A percentile compares a stretch with the other conserved stretches of the same genome.
Conservation (phyloP, 192 early-diverging fungal species). For the Coemansia sp. region DNA sequence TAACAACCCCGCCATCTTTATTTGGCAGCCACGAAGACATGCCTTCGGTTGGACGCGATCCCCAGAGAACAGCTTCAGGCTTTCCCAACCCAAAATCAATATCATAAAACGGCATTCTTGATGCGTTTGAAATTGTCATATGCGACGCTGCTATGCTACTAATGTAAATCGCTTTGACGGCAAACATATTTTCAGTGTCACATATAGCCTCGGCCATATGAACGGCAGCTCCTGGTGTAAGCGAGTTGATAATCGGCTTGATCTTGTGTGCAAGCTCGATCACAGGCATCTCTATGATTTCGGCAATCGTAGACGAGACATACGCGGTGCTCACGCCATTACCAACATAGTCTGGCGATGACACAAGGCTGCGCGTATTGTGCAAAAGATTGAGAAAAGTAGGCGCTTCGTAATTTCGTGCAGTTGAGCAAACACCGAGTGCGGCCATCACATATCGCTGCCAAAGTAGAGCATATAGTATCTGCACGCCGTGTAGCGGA, state of each 20-base stretch:
- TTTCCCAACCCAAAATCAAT: conserved; percentile 28
- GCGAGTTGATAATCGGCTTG: conserved; percentile 15
- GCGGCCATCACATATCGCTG: conserved; percentile 16
- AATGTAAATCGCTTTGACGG: conserved; percentile 10
- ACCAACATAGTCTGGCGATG: conserved; percentile 28
- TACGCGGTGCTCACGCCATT: conserved; percentile 25
- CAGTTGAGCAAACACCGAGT: conserved; percentile 1
- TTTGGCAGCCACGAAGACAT: conserved; percentile 24
- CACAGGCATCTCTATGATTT: conserved; percentile 10
- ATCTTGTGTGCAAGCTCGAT: conserved; percentile 21
- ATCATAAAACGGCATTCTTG: conserved; percentile 21
- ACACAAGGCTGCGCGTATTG: conserved; percentile 13
- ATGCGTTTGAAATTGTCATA: conserved; percentile 29
- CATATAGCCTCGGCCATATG: conserved; percentile 10
- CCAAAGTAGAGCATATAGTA: conserved; percentile 35
- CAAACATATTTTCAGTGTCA: conserved; percentile 14
- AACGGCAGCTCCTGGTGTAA: conserved; percentile 25
- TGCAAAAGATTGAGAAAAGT: conserved; percentile 27
- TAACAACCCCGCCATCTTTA: conserved; percentile 23
- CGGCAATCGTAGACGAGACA: conserved; percentile 7
- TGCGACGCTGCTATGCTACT: conserved; percentile 7
- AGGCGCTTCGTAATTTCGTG: not conserved
- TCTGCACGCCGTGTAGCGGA: conserved; percentile 22
- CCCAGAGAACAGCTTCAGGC: conserved; percentile 9
- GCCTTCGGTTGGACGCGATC: conserved; percentile 15